These are phyloP conservation scores for Exophiala aquamarina DNA, from an alignment of 2,329 filamentous ascomycete species.

Conservation along the genomic window DNA sequence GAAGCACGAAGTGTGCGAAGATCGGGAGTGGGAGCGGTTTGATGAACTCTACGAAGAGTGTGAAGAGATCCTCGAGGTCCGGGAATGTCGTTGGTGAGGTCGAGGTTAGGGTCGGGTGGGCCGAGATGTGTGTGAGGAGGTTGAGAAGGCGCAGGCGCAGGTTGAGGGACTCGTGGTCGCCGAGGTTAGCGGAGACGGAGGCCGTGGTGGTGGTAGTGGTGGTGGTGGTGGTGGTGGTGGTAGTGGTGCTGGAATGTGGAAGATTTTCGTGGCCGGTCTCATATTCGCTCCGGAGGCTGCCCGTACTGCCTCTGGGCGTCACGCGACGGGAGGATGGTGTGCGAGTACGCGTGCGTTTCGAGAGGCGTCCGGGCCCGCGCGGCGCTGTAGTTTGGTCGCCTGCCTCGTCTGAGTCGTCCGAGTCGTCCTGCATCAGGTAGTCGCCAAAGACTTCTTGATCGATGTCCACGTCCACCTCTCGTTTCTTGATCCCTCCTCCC, in stretches of 20 bases:
- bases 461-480: conserved; percentile 44
- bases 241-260: conserved; percentile 16
- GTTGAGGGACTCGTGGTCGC: conserved; percentile 39
- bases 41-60: conserved; percentile 48
- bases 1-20: conserved; percentile 48
- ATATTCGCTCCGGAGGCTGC: conserved; percentile 16
- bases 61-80: conserved; percentile 40
- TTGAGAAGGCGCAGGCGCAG: conserved; percentile 47
- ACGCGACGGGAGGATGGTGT: conserved; percentile 32
- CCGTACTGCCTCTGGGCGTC: conserved; percentile 13
- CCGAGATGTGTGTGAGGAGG: conserved; percentile 42
- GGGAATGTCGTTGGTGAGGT: conserved; percentile 33
- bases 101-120: conserved; percentile 30
- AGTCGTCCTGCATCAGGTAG: conserved; percentile 40
- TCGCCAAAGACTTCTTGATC: conserved; percentile 48
- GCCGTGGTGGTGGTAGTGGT: conserved; percentile 25
- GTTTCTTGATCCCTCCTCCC: conserved; percentile 36
- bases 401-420: conserved; percentile 34
- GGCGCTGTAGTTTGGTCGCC: conserved; percentile 6
- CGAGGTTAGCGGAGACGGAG: no score
- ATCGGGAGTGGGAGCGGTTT: conserved; percentile 44
- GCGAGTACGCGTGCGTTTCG: conserved; percentile 15
- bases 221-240: conserved; percentile 16
- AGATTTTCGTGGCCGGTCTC: conserved; percentile 15
- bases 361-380: conserved; percentile 7